Percentiles rank a stretch among this genome's conserved stretches.
Evolutionary conservation across 2,329 filamentous ascomycete species (phyloP).

Genomic region (Diaporthe batatas): DNA sequence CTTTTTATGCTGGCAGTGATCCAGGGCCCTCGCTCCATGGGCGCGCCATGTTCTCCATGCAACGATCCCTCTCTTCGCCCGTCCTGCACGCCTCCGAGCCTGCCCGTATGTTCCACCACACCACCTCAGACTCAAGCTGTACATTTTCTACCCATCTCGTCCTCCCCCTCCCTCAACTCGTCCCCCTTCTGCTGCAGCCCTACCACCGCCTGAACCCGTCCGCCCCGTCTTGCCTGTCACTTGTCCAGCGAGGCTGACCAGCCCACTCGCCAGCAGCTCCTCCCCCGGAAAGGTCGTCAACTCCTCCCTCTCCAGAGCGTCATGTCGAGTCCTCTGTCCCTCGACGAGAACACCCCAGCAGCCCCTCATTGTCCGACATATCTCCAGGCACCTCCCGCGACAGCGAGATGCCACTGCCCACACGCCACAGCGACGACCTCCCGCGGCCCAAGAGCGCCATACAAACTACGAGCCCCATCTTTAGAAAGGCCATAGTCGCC

Average conservation of each 20-base stretch:
- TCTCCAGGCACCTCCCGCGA: slow-evolving; percentile 29
- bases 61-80: slow-evolving; percentile 73
- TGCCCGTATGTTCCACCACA: slow-evolving; percentile 65
- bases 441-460: slow-evolving; percentile 56
- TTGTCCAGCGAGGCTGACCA: slow-evolving; percentile 29
- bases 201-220: slow-evolving; percentile 36
- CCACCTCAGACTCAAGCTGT: neutral
- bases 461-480: slow-evolving; percentile 53
- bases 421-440: slow-evolving; percentile 60
- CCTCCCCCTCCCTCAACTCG: neutral
- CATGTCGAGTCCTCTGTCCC: slow-evolving; percentile 63
- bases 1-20: slow-evolving; percentile 45
- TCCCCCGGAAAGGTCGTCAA: slow-evolving; percentile 62
- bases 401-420: slow-evolving; percentile 56
- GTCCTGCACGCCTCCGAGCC: slow-evolving; percentile 65
- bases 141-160: neutral
- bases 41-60: slow-evolving; percentile 72
- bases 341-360: slow-evolving; percentile 66
- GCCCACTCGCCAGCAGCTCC: slow-evolving; percentile 25
- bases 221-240: slow-evolving; percentile 13
- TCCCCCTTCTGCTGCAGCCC: neutral
- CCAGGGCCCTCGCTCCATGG: slow-evolving; percentile 53
- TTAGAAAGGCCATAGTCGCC: slow-evolving; percentile 64
- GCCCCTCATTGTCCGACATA: slow-evolving; percentile 61
- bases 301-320: slow-evolving; percentile 64